These are phyloP conservation scores for Fusarium compactum DNA, from an alignment of 2,329 filamentous ascomycete species.

Conservation along the genomic window DNA sequence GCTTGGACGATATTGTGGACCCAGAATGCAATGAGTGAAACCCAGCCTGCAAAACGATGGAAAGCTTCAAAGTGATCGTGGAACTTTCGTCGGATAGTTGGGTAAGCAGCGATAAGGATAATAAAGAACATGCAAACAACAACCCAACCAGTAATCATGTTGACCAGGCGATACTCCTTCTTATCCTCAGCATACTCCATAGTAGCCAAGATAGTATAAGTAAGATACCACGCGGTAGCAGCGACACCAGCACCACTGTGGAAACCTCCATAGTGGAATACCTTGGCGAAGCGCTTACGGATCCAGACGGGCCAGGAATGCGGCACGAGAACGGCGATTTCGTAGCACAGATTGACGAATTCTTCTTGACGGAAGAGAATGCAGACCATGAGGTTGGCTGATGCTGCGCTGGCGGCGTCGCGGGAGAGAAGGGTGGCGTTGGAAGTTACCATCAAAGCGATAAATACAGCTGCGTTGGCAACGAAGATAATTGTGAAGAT, in stretches of 20 bases:
- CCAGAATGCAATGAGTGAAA: constrained; percentile 9
- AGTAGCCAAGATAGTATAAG: constrained; percentile 15
- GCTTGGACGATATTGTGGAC: constrained; percentile 23
- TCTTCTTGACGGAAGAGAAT: constrained; percentile 23
- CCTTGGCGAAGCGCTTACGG: constrained; percentile 6
- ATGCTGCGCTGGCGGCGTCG: constrained; percentile 21
- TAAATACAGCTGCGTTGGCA: neutral
- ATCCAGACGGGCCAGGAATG: constrained; percentile 14
- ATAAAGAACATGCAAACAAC: constrained; percentile 19
- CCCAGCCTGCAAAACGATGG: constrained; percentile 22
- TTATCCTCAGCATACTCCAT: constrained; percentile 5
- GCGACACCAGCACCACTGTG: constrained; percentile 24
- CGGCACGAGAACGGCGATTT: constrained; percentile 13
- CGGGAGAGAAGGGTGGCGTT: neutral
- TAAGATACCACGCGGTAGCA: constrained; percentile 10
- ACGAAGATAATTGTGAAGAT: constrained; percentile 11
- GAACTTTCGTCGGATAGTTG: constrained; percentile 15
- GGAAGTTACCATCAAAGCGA: neutral
- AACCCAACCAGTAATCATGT: constrained; percentile 21
- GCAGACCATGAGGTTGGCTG: constrained; percentile 26
- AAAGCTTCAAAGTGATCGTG: constrained; percentile 23
- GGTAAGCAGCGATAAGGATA: constrained; percentile 14
- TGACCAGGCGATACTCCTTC: constrained; percentile 2
- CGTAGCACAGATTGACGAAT: constrained; percentile 22
- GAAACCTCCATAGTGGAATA: constrained; percentile 21